Percentiles rank a stretch among this genome's conserved stretches.
Conservation (phyloP, 371 early-diverging fungal species). For the Mortierella sp. region DNA sequence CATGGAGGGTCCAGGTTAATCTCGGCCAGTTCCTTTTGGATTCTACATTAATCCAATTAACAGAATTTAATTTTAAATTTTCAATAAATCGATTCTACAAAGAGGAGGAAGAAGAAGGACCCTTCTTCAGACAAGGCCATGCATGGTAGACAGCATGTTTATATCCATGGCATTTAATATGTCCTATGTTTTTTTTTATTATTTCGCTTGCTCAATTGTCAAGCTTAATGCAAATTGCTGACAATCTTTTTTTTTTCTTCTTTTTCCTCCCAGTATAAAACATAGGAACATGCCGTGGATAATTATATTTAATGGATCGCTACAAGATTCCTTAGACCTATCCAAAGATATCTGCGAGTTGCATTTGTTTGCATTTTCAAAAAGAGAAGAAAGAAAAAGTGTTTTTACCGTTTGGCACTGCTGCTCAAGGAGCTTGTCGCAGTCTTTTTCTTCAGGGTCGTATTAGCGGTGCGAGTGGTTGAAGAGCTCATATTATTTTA, state of each 20-base stretch:
- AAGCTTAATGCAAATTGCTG: too few relatives aligned
- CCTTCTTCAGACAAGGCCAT: too few relatives aligned
- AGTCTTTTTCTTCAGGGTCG: conserved; percentile 36
- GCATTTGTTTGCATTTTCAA: not conserved
- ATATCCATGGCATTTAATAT: too few relatives aligned
- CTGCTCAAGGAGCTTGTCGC: conserved; percentile 21
- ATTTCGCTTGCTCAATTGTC: too few relatives aligned
- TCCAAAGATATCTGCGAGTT: not conserved
- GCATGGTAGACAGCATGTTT: too few relatives aligned
- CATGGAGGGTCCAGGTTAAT: conserved; percentile 96
- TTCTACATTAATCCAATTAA: conserved; percentile 63
- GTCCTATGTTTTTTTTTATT: too few relatives aligned
- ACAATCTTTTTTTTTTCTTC: too few relatives aligned
- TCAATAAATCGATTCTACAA: not conserved
- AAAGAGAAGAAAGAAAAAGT: too few relatives aligned
- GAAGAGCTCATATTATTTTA: conserved; percentile 25
- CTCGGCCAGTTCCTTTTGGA: conserved; percentile 96
- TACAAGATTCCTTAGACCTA: conserved; percentile 1
- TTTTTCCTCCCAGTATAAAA: not conserved
- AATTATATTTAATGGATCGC: conserved; percentile 4
- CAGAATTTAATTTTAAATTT: not conserved
- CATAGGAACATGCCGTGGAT: not conserved
- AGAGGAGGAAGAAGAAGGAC: not conserved
- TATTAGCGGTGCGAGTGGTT: conserved; percentile 5
- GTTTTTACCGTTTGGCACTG: conserved; percentile 18